Conservation (phyloP, 306 rosid species). For the Calophaca sinica region DNA sequence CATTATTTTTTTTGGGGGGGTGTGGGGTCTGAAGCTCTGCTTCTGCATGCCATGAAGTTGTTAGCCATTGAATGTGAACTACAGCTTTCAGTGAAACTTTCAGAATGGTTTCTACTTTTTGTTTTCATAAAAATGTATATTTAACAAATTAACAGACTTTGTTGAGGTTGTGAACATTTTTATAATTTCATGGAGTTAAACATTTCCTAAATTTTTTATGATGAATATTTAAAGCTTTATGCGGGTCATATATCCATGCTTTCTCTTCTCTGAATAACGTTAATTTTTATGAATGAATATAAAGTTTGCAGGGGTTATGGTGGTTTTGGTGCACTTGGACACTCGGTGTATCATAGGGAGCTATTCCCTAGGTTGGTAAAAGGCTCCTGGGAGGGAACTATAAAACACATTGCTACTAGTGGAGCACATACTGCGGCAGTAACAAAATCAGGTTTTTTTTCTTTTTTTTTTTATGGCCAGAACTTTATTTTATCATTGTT, state of each 20-base stretch:
- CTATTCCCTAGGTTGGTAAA: constrained; percentile 81
- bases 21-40: neutral
- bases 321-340: constrained; percentile 99
- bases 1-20: neutral
- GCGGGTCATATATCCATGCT: constrained; percentile 13
- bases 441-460: constrained; percentile 78
- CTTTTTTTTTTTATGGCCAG: neutral
- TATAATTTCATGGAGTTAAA: neutral
- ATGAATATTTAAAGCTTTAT: constrained; percentile 21
- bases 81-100: too few relatives aligned
- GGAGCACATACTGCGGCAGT: constrained; percentile 92
- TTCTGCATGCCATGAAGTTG: neutral
- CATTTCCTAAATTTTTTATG: neutral
- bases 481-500: constrained; percentile 13
- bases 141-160: constrained; percentile 4
- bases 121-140: neutral
- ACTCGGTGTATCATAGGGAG: constrained; percentile 81
- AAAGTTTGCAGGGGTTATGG: constrained; percentile 98
- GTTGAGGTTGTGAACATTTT: neutral
- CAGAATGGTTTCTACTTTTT: constrained; percentile 14
- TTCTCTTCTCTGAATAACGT: constrained; percentile 46
- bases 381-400: constrained; percentile 80
- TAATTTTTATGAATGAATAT: constrained; percentile 52
- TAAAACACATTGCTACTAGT: constrained; percentile 82
- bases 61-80: constrained; percentile 10